Base-by-base conservation (phyloP, 257 asterid genomes). In the Haberlea rhodopensis region DNA sequence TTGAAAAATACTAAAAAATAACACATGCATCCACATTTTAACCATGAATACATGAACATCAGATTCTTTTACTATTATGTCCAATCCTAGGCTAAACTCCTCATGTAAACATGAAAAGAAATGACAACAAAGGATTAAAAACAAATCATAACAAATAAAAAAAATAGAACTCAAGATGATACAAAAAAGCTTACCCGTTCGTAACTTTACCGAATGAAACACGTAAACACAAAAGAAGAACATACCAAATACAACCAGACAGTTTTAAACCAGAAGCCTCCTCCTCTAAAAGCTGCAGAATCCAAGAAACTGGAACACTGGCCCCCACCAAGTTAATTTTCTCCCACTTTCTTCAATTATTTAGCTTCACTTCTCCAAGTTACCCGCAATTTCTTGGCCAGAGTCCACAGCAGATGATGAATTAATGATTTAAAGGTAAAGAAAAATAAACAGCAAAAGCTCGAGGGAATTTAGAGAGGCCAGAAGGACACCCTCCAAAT, bases 401-500 rank as follows among this genome's bases (percentile, higher is more conserved):
- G 27, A 56, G 23, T 60, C 20, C 69, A 8, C 57, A 52, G 27
- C 4, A 2, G n/a, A 34, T 53, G 53, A 37, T 5, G 21, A 23
- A 34, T 57, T 19, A 53, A 31, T 48, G 53, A 6, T 26, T 29
- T 5, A 25, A 8, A 5, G 20, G 9, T 37, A 31, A 49, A 1
- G 18, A 49, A 59, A 32, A 25, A 26, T n/a, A 52, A 56, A 55
- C 0, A 43, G 37, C 49, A 19, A 63, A 55, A 29, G 61, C 71
- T 52, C 40, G 66, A 67, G 87, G 83, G 84, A 76, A 77, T 82
- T 86, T 60, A 88, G 95, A 86, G 95, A 83, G 92, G 95, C 87
- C 84, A 79, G 31, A 64, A 75, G 58, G 82, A 67, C 79, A 76
- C 90, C 78, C 96, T 82, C 98, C 87, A 82, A 87, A 85, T 78